These are phyloP conservation scores for Rutstroemia sp. DNA, from an alignment of 2,329 filamentous ascomycete genomes.

Conservation along the genomic window DNA sequence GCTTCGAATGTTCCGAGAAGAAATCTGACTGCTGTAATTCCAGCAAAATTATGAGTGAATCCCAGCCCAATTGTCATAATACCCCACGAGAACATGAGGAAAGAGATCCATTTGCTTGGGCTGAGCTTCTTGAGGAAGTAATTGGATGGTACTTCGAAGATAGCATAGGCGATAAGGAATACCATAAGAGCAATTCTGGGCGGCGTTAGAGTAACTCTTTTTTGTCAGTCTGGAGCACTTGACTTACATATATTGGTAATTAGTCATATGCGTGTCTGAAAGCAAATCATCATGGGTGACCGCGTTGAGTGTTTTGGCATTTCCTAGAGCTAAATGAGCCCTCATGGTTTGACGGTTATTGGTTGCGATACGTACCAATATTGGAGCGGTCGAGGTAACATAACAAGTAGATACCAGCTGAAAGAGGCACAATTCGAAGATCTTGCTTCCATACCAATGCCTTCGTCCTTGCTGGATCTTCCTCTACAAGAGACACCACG, in stretches of 20 bases:
- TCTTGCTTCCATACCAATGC: slow-evolving; percentile 52
- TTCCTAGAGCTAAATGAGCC: slow-evolving; percentile 29
- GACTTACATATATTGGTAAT: slow-evolving; percentile 48
- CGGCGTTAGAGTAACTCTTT: background rate
- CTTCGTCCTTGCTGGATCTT: slow-evolving; percentile 25
- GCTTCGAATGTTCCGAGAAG: slow-evolving; percentile 43
- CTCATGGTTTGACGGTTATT: too few relatives aligned
- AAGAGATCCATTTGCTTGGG: slow-evolving; percentile 41
- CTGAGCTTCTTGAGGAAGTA: slow-evolving; percentile 40
- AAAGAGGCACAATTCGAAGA: slow-evolving; percentile 53
- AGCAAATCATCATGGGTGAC: slow-evolving; percentile 54
- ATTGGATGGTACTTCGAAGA: slow-evolving; percentile 44
- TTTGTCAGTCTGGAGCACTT: too few relatives aligned
- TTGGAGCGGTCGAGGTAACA: slow-evolving; percentile 63
- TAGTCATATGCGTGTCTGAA: slow-evolving; percentile 52
- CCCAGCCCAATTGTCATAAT: slow-evolving; percentile 41
- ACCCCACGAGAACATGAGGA: slow-evolving; percentile 43
- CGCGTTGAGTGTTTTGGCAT: slow-evolving; percentile 59
- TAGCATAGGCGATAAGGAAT: slow-evolving; percentile 40
- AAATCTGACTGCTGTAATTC: slow-evolving; percentile 39
- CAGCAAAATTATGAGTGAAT: slow-evolving; percentile 34
- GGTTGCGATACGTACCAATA: slow-evolving; percentile 40
- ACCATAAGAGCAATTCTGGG: slow-evolving; percentile 37
- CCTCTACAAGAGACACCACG: background rate
- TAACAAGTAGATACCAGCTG: slow-evolving; percentile 57